phyloP scores from a whole-genome alignment of 2,329 filamentous ascomycete genomes.

The Fusarium buharicum region DNA sequence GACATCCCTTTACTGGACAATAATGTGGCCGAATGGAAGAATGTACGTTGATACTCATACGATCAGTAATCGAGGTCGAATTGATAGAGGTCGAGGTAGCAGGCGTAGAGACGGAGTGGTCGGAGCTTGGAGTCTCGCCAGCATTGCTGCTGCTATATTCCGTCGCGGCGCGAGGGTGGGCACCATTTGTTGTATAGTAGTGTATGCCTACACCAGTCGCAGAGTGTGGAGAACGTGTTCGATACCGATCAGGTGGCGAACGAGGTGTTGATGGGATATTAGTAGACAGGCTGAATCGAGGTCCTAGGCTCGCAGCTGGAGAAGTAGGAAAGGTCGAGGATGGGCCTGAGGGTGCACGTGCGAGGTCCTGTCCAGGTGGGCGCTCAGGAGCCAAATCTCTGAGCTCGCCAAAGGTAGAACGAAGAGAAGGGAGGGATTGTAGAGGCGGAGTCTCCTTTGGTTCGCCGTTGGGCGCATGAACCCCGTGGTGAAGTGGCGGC shows the following conservation, averaged over 20 bases:
- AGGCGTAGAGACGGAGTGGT: slow-evolving; percentile 57
- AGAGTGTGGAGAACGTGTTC: slow-evolving; percentile 60
- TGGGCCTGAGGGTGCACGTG: slow-evolving; percentile 38
- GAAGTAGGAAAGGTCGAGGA: slow-evolving; percentile 48
- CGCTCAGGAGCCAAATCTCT: slow-evolving; percentile 47
- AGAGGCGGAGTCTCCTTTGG: slow-evolving; percentile 52
- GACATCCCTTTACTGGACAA: slow-evolving; percentile 70
- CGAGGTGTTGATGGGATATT: slow-evolving; percentile 57
- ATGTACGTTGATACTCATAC: slow-evolving; percentile 74
- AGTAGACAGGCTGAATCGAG: slow-evolving; percentile 47
- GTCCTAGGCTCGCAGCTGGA: slow-evolving; percentile 44
- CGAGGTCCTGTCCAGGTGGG: slow-evolving; percentile 49
- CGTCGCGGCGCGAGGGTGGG: slow-evolving; percentile 50
- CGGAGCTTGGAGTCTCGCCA: slow-evolving; percentile 59
- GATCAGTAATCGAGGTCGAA: slow-evolving; percentile 56
- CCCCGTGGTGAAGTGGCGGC: slow-evolving; percentile 53
- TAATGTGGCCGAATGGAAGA: slow-evolving; percentile 73
- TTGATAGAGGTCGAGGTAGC: slow-evolving; percentile 46
- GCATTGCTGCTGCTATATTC: slow-evolving; percentile 59
- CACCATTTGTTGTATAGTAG: slow-evolving; percentile 49
- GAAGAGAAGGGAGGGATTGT: slow-evolving; percentile 53
- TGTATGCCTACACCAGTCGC: slow-evolving; percentile 53
- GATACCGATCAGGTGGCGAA: slow-evolving; percentile 60
- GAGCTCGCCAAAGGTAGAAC: slow-evolving; percentile 52
- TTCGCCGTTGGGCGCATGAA: slow-evolving; percentile 51